Percentiles rank a stretch among this genome's conserved stretches.
These are phyloP conservation scores for Orbilia quercus DNA, from an alignment of 2,329 filamentous ascomycete species.

Conservation along the genomic window DNA sequence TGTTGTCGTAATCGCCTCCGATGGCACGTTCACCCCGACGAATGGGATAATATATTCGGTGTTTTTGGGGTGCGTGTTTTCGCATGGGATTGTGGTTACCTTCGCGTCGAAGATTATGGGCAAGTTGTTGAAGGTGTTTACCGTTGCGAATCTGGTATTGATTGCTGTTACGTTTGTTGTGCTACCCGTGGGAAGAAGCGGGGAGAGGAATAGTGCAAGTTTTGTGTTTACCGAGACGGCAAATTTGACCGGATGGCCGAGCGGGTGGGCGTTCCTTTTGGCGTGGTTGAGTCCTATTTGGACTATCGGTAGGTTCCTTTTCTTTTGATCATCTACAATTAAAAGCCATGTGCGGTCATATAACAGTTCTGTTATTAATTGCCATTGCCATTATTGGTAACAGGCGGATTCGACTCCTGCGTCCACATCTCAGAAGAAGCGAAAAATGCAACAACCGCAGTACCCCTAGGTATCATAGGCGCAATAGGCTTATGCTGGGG, in stretches of 20 bases:
- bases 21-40: conserved; percentile 70
- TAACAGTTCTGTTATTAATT: too few species aligned
- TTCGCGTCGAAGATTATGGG: conserved; percentile 70
- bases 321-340: too few species aligned
- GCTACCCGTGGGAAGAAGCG: conserved; percentile 67
- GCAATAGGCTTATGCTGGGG: conserved; percentile 69
- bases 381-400: too few species aligned
- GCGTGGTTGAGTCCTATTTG: conserved; percentile 73
- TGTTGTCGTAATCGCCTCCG: conserved; percentile 68
- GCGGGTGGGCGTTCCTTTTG: conserved; percentile 71
- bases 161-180: conserved; percentile 70
- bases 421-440: conserved; percentile 73
- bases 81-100: conserved; percentile 69
- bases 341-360: too few species aligned
- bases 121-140: conserved; percentile 70
- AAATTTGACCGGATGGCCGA: conserved; percentile 71
- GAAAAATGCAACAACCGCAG: conserved; percentile 70
- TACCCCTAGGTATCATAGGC: conserved; percentile 71
- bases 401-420: conserved; percentile 65
- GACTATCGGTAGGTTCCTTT: conserved; percentile 65
- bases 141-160: conserved; percentile 69
- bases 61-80: conserved; percentile 68
- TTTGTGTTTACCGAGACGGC: conserved; percentile 71
- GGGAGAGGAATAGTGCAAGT: conserved; percentile 62
- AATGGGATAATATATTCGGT: conserved; percentile 70